phyloP scores from a whole-genome alignment of 2,329 filamentous ascomycete genomes.

The Thielaviopsis ethacetica region DNA sequence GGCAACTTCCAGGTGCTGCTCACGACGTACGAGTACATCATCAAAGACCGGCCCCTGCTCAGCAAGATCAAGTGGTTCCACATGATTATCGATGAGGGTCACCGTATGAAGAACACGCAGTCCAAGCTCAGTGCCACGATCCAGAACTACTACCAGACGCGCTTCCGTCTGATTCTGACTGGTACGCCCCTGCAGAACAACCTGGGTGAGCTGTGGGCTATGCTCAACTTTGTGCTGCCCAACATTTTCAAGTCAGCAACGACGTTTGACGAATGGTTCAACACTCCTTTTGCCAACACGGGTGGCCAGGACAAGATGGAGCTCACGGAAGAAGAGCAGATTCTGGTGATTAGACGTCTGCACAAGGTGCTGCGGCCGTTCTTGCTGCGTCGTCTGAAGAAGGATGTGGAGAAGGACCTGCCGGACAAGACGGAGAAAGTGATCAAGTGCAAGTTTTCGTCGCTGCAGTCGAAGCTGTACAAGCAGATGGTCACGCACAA shows the following conservation, averaged over 20 bases:
- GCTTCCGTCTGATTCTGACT: constrained; percentile 90
- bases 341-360: constrained; percentile 92
- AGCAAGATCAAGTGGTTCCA: constrained; percentile 99
- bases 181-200: constrained; percentile 98
- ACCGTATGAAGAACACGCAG: constrained; percentile 97
- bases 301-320: constrained; percentile 98
- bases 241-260: constrained; percentile 99
- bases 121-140: constrained; percentile 94
- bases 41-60: constrained; percentile 88
- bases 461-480: constrained; percentile 83
- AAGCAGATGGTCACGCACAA: constrained; percentile 96
- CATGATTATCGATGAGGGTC: constrained; percentile 99
- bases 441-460: constrained; percentile 97
- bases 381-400: constrained; percentile 95
- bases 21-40: constrained; percentile 98
- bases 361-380: constrained; percentile 97
- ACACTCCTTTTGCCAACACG: constrained; percentile 96
- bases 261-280: constrained; percentile 99
- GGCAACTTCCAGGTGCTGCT: constrained; percentile 91
- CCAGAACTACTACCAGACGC: constrained; percentile 84
- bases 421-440: constrained; percentile 98
- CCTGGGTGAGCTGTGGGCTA: constrained; percentile 84
- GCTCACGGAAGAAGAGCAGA: constrained; percentile 96
- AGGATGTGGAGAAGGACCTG: constrained; percentile 96
- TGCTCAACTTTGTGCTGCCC: constrained; percentile 95